These are phyloP conservation scores for Exophiala bonariae DNA, from an alignment of 2,329 filamentous ascomycete species.

Conservation along the genomic window DNA sequence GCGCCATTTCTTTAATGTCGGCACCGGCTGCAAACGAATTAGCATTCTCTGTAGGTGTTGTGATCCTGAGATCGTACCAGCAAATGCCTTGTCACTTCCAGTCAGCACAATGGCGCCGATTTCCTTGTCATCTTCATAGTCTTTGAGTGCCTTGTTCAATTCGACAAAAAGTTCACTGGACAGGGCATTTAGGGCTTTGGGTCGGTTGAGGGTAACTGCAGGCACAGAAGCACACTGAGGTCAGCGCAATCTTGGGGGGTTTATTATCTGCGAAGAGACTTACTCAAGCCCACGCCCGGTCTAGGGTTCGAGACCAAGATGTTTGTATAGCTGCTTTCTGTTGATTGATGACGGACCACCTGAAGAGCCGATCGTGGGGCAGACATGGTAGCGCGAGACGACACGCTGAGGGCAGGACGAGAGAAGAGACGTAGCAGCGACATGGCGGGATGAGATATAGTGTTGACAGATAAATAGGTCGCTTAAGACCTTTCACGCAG, in stretches of 20 bases:
- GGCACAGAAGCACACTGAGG: not conserved
- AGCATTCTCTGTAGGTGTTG: conserved; percentile 8
- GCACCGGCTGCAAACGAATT: conserved; percentile 66
- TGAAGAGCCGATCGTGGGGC: conserved; percentile 59
- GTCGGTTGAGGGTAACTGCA: conserved; percentile 86
- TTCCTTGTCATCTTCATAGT: conserved; percentile 67
- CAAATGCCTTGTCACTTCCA: conserved; percentile 86
- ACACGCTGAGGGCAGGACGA: conserved; percentile 2
- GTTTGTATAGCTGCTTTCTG: conserved; percentile 66
- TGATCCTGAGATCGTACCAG: conserved; percentile 43
- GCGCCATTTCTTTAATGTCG: conserved; percentile 99
- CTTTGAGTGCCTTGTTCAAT: conserved; percentile 74
- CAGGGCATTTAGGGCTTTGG: conserved; percentile 92
- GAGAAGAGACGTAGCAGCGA: conserved; percentile 16
- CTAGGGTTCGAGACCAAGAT: conserved; percentile 79
- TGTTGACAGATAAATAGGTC: not conserved
- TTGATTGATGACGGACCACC: conserved; percentile 51
- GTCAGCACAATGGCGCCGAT: conserved; percentile 82
- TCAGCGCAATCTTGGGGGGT: conserved; percentile 4
- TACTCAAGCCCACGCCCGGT: conserved; percentile 89
- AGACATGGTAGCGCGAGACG: conserved; percentile 61
- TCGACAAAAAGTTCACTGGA: conserved; percentile 87
- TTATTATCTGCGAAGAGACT: conserved; percentile 26
- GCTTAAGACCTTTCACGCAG: no score
- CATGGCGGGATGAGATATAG: conserved; percentile 7